These are phyloP conservation scores for carrot (Daucus carota) DNA, from an alignment of 129 eudicot genomes.

Conservation along the genomic window DNA sequence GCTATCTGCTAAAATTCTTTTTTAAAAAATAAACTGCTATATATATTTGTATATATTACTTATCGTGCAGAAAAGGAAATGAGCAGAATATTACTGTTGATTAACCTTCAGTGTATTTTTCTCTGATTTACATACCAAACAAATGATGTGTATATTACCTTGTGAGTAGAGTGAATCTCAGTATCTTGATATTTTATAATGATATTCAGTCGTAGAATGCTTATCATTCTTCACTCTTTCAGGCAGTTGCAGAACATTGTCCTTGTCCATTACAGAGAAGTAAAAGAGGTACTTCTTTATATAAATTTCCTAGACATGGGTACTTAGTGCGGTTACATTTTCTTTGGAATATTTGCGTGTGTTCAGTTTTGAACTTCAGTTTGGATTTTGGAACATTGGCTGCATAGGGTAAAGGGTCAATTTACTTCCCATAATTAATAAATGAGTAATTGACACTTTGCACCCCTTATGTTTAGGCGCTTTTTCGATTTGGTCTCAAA, in stretches of 20 bases:
- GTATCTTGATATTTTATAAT: not conserved
- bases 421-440: not conserved
- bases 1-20: not conserved
- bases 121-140: not conserved
- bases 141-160: not conserved
- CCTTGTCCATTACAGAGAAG: constrained; percentile 36
- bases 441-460: too few species aligned
- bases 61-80: not conserved
- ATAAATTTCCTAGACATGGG: not conserved
- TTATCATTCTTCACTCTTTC: constrained; percentile 10
- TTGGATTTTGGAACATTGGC: not conserved
- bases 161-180: not conserved
- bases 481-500: too few species aligned
- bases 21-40: not conserved
- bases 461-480: too few species aligned
- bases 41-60: not conserved
- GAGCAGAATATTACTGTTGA: not conserved
- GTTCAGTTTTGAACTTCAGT: not conserved
- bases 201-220: not conserved
- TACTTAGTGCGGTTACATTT: not conserved
- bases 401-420: not conserved
- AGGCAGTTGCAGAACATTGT: constrained; percentile 28
- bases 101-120: not conserved
- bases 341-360: not conserved
- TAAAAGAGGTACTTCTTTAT: constrained; percentile 23